A percentile compares a stretch with the other conserved stretches of the same genome.
Conservation (phyloP, 495 filamentous ascomycete genomes). For the Copromyces sp. region DNA sequence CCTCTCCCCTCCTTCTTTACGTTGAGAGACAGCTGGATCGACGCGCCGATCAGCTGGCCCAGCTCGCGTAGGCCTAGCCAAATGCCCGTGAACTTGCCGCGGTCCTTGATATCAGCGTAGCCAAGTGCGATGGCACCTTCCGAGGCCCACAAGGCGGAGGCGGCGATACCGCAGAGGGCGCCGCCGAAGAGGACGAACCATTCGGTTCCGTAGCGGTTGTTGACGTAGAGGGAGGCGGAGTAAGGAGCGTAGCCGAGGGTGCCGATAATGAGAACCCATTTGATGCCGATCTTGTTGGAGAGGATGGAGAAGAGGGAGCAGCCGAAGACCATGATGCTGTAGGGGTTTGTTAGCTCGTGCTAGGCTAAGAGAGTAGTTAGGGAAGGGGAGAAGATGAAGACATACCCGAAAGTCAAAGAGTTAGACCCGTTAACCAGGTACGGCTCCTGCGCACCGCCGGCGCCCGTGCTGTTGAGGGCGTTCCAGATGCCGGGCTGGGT, state of each 20-base stretch:
- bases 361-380: too few species aligned
- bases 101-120: conserved; percentile 43
- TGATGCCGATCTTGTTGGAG: conserved; percentile 43
- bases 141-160: conserved; percentile 46
- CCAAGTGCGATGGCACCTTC: conserved; percentile 50
- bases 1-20: conserved; percentile 33
- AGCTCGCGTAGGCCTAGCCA: conserved; percentile 49
- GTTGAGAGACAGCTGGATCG: conserved; percentile 49
- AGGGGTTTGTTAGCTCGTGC: not conserved
- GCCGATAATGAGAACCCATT: conserved; percentile 43
- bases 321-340: conserved; percentile 44
- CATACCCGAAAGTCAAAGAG: conserved; percentile 40
- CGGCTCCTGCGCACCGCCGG: conserved; percentile 46
- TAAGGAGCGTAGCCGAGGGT: conserved; percentile 48
- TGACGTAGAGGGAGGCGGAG: conserved; percentile 46
- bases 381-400: not conserved
- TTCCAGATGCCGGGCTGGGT: conserved; percentile 52
- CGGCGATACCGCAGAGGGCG: conserved; percentile 44
- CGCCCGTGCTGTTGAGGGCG: conserved; percentile 46
- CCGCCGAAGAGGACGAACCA: conserved; percentile 50
- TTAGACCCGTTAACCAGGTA: conserved; percentile 50
- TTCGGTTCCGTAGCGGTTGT: conserved; percentile 46
- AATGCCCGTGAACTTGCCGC: conserved; percentile 46
- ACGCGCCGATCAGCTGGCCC: conserved; percentile 44
- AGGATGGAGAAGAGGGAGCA: conserved; percentile 43